Evolutionary conservation across 192 early-diverging fungal species (phyloP).

Genomic region (Glomus cerebriforme): DNA sequence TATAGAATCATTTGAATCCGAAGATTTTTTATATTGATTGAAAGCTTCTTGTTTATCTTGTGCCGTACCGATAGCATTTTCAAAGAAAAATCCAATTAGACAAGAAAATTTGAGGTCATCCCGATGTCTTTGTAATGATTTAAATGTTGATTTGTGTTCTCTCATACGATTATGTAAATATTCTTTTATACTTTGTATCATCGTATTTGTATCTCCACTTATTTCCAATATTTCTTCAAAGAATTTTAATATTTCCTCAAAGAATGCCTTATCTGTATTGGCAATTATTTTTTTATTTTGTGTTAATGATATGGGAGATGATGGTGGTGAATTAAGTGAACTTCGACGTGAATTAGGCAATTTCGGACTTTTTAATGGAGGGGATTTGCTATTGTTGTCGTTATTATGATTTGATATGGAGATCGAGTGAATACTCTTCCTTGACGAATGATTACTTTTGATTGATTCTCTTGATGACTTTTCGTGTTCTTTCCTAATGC

Average conservation of each 20-base stretch:
- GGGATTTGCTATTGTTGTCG: background rate
- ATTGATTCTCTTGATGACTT: too few relatives aligned
- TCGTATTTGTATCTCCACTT: background rate
- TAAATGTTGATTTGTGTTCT: slow-evolving; percentile 18
- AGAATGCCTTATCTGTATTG: slow-evolving; percentile 7
- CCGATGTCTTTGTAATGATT: background rate
- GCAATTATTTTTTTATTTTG: background rate
- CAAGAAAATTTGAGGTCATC: background rate
- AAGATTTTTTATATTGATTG: background rate
- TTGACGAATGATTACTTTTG: background rate
- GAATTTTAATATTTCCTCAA: slow-evolving; percentile 3
- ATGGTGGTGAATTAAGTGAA: background rate
- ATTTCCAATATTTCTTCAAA: slow-evolving; percentile 11
- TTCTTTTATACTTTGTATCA: background rate
- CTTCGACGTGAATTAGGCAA: background rate
- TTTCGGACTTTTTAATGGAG: background rate
- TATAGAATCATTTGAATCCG: background rate
- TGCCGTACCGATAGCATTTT: slow-evolving; percentile 2
- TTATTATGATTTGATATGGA: background rate
- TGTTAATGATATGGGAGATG: background rate
- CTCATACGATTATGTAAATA: slow-evolving; percentile 11
- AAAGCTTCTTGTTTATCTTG: slow-evolving; percentile 18
- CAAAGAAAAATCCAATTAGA: slow-evolving; percentile 1
- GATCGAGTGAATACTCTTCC: too few relatives aligned
- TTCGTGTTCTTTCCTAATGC: too few relatives aligned